Percentiles rank a stretch among this genome's conserved stretches.
These are phyloP conservation scores for Vararia minispora DNA, from an alignment of 768 basidiomycete genomes.

Conservation along the genomic window DNA sequence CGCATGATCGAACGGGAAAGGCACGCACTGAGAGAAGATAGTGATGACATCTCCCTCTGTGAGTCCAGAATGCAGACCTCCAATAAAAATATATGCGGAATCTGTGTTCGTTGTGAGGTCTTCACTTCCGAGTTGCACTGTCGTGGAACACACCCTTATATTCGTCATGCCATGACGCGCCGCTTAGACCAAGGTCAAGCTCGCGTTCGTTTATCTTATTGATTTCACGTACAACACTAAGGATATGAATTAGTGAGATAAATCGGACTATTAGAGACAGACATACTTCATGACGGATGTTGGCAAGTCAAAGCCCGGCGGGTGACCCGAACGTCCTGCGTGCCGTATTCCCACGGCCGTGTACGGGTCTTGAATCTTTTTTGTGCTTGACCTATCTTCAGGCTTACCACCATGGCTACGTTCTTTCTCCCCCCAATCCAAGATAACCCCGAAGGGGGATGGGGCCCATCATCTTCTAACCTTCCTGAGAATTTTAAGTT, in stretches of 20 bases:
- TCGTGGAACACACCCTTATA: constrained; percentile 56
- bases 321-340: too few relatives aligned
- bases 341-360: too few relatives aligned
- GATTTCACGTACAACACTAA: constrained; percentile 86
- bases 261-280: background rate
- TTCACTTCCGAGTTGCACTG: background rate
- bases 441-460: constrained; percentile 89
- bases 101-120: constrained; percentile 33
- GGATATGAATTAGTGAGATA: constrained; percentile 8
- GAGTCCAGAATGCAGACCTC: constrained; percentile 78
- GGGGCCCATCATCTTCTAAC: constrained; percentile 80
- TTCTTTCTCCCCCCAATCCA: constrained; percentile 82
- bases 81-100: constrained; percentile 91
- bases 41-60: constrained; percentile 97
- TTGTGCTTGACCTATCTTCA: constrained; percentile 7
- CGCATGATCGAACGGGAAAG: background rate
- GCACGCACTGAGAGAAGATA: constrained; percentile 90
- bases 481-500: constrained; percentile 91
- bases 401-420: constrained; percentile 42
- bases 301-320: too few relatives aligned
- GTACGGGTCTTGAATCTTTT: constrained; percentile 10
- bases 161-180: constrained; percentile 90
- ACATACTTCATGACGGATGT: constrained; percentile 60
- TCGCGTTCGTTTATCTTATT: constrained; percentile 88
- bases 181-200: constrained; percentile 61